Evolutionary conservation across 345 rosid genomes (phyloP).

Genomic region (Aethionema arabicum): DNA sequence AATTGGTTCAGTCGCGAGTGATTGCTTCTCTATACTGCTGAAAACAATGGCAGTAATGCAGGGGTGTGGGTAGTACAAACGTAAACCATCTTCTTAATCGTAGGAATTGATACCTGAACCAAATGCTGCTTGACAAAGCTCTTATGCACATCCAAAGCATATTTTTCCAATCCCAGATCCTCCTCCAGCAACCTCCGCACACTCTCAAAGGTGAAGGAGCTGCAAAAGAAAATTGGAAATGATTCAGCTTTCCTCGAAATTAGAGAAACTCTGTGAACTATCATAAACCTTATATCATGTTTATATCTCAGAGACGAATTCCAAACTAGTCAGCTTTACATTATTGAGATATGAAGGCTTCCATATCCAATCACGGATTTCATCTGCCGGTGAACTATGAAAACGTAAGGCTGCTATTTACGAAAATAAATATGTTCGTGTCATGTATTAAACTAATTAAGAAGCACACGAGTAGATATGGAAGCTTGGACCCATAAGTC

Average conservation of each 20-base stretch:
- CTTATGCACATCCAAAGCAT: constrained; percentile 75
- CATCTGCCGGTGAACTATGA: too few species aligned
- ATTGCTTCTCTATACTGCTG: too few species aligned
- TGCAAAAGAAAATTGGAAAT: constrained; percentile 33
- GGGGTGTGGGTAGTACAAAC: too few species aligned
- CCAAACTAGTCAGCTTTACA: not conserved
- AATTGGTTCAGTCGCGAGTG: not conserved
- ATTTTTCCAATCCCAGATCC: constrained; percentile 64
- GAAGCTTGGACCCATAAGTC: too few species aligned
- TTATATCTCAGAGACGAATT: not conserved
- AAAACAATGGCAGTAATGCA: not conserved
- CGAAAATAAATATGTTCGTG: too few species aligned
- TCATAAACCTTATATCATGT: not conserved
- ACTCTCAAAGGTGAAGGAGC: constrained; percentile 76
- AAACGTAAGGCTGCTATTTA: too few species aligned
- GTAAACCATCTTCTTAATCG: too few species aligned
- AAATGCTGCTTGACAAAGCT: constrained; percentile 64
- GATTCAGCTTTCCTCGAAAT: not conserved
- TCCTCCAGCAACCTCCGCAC: constrained; percentile 83
- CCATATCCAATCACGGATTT: too few species aligned
- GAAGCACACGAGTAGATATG: too few species aligned
- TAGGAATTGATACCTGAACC: too few species aligned
- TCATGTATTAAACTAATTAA: too few species aligned
- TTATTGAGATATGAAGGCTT: too few species aligned
- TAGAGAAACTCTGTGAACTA: not conserved